Base-by-base conservation (phyloP, 139 green algal species). In the Eudorina sp. region DNA sequence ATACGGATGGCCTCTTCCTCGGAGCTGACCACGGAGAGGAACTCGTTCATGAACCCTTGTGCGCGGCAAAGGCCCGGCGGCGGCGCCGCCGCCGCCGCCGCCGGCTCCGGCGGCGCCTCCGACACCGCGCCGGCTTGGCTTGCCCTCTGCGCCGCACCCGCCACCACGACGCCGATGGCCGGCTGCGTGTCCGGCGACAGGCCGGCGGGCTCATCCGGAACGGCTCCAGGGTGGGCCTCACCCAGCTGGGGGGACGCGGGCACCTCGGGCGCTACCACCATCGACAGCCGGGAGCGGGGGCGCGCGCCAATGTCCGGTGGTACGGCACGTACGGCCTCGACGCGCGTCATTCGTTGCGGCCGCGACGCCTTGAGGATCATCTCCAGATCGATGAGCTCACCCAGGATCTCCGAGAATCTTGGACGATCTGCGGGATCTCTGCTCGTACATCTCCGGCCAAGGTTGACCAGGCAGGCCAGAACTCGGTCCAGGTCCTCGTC, bases 381-480 rank as follows among this genome's bases (percentile, higher is more conserved):
- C 40, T 85, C 79, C 40, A 85, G 34, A 41, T 85, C 79, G 27
- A 85, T 45, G 9, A 85, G 53, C 40, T 85, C 58, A 0, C 79
- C 79, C 55, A 85, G 41, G 27, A 85, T 60, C 60, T 74, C 79
- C 4, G 79, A 66, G 27, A 73, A 76, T n/a, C 79, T 62, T 1
- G 79, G 79, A 11, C 79, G 79, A 6, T 36, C 55, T 21, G 27
- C 58, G 27, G 79, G 40, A 27, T 75, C 55, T 4, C 4, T 27
- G 27, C 23, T 51, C 0, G 79, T 85, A 27, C 79, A 85, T 40
- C 58, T 40, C 8, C 79, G 79, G 40, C 79, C 79, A 25, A 85
- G 58, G 55, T 2, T 16, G 31, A 85, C 79, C 19, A 85, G 79
- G 38, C 53, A n/a, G 8, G 77, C 21, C 53, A 73, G 36, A 4